Conservation (phyloP, 257 asterid genomes). For the Solanum neorickii region DNA sequence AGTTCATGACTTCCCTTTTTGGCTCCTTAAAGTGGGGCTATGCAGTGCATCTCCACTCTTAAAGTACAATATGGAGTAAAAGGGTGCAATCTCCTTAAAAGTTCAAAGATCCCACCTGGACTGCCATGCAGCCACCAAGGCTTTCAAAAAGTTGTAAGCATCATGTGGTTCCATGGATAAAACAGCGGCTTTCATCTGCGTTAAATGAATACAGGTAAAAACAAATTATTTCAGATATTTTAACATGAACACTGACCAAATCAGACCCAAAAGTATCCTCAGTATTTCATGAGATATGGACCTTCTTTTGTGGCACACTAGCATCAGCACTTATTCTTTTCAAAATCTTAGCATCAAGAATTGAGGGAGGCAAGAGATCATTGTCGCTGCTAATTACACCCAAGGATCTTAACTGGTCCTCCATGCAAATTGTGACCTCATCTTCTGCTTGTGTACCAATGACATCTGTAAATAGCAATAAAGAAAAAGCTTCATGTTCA, state of each 20-base stretch:
- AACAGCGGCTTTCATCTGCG: slow-evolving; percentile 51
- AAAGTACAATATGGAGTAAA: background rate
- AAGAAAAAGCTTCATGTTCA: background rate
- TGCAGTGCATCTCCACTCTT: background rate
- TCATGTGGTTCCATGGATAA: slow-evolving; percentile 50
- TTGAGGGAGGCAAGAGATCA: slow-evolving; percentile 19
- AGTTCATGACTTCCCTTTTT: background rate
- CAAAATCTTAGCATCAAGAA: slow-evolving; percentile 26
- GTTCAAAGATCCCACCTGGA: slow-evolving; percentile 45
- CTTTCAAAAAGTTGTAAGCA: slow-evolving; percentile 46
- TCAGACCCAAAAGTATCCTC: background rate
- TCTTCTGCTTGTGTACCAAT: slow-evolving; percentile 31
- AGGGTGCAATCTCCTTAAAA: background rate
- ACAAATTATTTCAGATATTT: background rate
- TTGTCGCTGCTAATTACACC: slow-evolving; percentile 45
- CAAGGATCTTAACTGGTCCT: slow-evolving; percentile 61
- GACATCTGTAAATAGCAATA: slow-evolving; percentile 5
- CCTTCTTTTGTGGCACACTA: slow-evolving; percentile 55
- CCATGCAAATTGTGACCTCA: slow-evolving; percentile 55
- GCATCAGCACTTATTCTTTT: slow-evolving; percentile 52
- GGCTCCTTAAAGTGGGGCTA: background rate
- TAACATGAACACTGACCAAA: background rate
- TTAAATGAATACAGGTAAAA: background rate
- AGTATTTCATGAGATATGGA: slow-evolving; percentile 1
- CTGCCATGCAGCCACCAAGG: slow-evolving; percentile 56